Evolutionary conservation across 2,329 filamentous ascomycete genomes (phyloP).

Genomic region (Trichoderma sp.): DNA sequence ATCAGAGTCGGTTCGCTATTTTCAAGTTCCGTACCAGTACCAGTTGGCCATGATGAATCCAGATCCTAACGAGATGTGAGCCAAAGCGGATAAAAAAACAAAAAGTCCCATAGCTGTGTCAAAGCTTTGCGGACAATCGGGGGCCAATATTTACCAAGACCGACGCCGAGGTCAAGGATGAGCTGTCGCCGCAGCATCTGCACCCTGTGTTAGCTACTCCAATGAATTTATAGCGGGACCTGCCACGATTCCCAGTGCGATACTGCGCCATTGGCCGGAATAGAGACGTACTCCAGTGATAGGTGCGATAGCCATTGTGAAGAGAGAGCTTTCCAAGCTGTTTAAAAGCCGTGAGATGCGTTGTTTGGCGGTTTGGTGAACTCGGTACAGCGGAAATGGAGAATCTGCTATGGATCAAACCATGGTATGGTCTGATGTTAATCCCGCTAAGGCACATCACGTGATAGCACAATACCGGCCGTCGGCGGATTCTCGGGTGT

Average conservation of each 20-base stretch:
- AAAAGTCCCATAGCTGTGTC: background rate
- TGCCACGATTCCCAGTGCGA: constrained; percentile 28
- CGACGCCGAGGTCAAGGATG: constrained; percentile 55
- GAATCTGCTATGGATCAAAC: constrained; percentile 11
- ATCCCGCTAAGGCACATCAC: constrained; percentile 33
- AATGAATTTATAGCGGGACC: constrained; percentile 30
- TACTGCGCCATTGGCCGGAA: constrained; percentile 32
- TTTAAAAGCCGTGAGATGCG: constrained; percentile 25
- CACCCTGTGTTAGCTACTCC: constrained; percentile 14
- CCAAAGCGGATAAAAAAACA: background rate
- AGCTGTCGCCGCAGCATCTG: constrained; percentile 62
- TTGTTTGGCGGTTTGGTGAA: constrained; percentile 26
- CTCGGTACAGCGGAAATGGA: constrained; percentile 10
- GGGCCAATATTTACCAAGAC: constrained; percentile 47
- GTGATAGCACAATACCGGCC: constrained; percentile 20
- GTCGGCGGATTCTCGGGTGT: constrained; percentile 23
- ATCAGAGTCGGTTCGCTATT: background rate
- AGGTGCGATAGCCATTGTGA: constrained; percentile 55
- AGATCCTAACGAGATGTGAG: constrained; percentile 46
- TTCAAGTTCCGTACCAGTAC: constrained; percentile 52
- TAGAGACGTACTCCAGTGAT: constrained; percentile 57
- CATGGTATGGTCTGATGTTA: constrained; percentile 36
- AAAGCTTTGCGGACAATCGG: background rate
- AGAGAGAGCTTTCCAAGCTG: constrained; percentile 26
- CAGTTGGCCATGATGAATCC: constrained; percentile 54